Conservation (phyloP, 257 asterid species). For the Sherardia arvensis region DNA sequence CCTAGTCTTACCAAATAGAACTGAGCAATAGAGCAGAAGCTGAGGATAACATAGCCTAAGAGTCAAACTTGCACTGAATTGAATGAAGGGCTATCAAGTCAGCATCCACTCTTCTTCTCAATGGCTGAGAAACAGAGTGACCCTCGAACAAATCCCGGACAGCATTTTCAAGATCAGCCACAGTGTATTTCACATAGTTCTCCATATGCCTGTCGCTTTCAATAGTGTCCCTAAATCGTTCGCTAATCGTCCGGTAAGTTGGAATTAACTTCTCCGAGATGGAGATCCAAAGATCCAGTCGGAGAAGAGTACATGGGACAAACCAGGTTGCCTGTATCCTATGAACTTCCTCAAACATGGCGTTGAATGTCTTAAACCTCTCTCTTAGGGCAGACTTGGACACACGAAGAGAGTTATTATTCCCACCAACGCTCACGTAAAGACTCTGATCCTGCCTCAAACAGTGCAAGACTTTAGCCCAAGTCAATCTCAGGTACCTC, state of each 20-base stretch:
- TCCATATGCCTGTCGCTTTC: slow-evolving; percentile 89
- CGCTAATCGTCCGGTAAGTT: slow-evolving; percentile 74
- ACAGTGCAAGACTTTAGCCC: slow-evolving; percentile 69
- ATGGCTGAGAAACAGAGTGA: slow-evolving; percentile 50
- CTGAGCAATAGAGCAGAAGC: too few relatives aligned
- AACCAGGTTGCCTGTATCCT: slow-evolving; percentile 76
- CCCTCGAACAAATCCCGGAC: slow-evolving; percentile 86
- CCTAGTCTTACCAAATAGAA: too few relatives aligned
- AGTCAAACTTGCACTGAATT: too few relatives aligned
- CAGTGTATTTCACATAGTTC: slow-evolving; percentile 78
- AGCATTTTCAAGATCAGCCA: slow-evolving; percentile 76
- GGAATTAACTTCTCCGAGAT: slow-evolving; percentile 61
- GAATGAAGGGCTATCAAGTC: too few relatives aligned
- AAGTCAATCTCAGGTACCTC: slow-evolving; percentile 59
- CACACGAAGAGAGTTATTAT: slow-evolving; percentile 51
- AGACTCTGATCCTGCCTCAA: slow-evolving; percentile 72
- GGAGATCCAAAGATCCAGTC: slow-evolving; percentile 80
- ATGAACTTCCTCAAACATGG: slow-evolving; percentile 80
- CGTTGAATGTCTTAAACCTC: slow-evolving; percentile 74
- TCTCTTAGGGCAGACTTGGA: slow-evolving; percentile 70
- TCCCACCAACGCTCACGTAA: slow-evolving; percentile 56
- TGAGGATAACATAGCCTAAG: too few relatives aligned
- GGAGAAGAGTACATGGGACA: slow-evolving; percentile 67
- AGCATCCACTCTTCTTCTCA: slow-evolving; percentile 45
- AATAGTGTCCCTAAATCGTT: slow-evolving; percentile 64